phyloP scores from a whole-genome alignment of 1,139 yeast genomes.

The Suhomyces taliae region DNA sequence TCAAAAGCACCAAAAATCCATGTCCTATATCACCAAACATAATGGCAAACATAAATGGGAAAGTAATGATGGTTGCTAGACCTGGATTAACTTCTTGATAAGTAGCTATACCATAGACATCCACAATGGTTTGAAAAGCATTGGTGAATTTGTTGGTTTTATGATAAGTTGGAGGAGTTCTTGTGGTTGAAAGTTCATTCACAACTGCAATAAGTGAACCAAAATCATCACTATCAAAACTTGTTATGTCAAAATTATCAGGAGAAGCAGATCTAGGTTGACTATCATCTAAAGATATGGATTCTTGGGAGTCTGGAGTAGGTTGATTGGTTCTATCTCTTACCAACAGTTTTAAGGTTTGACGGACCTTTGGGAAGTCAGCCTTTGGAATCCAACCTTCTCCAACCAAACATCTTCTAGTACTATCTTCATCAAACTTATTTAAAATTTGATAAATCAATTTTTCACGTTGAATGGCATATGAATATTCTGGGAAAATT shows the following conservation, averaged over 20 bases:
- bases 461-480: slow-evolving; percentile 65
- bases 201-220: slow-evolving; percentile 55
- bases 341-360: slow-evolving; percentile 27
- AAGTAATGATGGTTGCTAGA: slow-evolving; percentile 88
- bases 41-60: slow-evolving; percentile 98
- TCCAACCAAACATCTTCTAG: slow-evolving; percentile 87
- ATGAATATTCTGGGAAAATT: slow-evolving; percentile 33
- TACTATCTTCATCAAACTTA: slow-evolving; percentile 78
- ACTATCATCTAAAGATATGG: slow-evolving; percentile 19
- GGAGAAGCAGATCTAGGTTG: slow-evolving; percentile 4
- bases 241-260: slow-evolving; percentile 28
- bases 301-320: slow-evolving; percentile 19
- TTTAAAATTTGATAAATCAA: slow-evolving; percentile 74
- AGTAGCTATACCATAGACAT: slow-evolving; percentile 92
- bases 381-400: slow-evolving; percentile 89
- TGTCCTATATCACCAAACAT: slow-evolving; percentile 99
- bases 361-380: slow-evolving; percentile 26
- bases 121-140: slow-evolving; percentile 91
- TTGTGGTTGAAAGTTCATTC: slow-evolving; percentile 75
- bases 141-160: slow-evolving; percentile 87
- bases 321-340: slow-evolving; percentile 21
- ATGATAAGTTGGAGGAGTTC: slow-evolving; percentile 92
- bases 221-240: slow-evolving; percentile 27
- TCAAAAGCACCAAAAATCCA: slow-evolving; percentile 76
- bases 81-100: slow-evolving; percentile 97